A percentile compares a stretch with the other conserved stretches of the same genome.
Evolutionary conservation across 2,329 filamentous ascomycete species (phyloP).

Genomic region (Metarhizium brunneum): DNA sequence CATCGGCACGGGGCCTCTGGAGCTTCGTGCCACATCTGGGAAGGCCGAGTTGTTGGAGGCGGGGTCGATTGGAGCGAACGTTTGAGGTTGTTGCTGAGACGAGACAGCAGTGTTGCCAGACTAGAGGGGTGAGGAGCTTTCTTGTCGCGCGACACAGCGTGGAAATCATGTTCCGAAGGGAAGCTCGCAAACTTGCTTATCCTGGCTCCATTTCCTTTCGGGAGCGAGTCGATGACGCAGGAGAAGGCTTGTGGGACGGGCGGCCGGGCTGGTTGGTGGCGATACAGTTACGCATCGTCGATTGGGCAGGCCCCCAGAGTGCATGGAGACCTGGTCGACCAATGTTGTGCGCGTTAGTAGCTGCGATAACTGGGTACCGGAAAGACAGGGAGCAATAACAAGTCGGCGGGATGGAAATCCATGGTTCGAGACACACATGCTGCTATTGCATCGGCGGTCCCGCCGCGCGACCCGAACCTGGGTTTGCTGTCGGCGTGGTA

Average conservation of each 20-base stretch:
- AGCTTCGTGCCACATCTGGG: too few relatives aligned
- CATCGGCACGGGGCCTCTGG: too few relatives aligned
- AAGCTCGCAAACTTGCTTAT: background rate
- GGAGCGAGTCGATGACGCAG: background rate
- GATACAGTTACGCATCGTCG: background rate
- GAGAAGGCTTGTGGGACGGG: background rate
- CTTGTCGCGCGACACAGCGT: background rate
- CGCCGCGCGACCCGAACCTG: background rate
- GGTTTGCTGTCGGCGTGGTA: background rate
- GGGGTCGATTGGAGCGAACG: too few relatives aligned
- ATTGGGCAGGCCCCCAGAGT: background rate
- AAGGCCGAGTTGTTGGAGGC: too few relatives aligned
- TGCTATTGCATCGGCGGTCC: background rate
- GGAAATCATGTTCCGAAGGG: background rate
- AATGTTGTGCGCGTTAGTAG: background rate
- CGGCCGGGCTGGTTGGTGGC: background rate
- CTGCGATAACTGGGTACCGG: background rate
- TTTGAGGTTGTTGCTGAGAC: too few relatives aligned
- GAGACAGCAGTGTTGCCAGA: too few relatives aligned
- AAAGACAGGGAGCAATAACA: too few relatives aligned
- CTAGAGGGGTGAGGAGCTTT: too few relatives aligned
- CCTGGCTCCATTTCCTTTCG: background rate
- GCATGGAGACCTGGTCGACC: background rate
- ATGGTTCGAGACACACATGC: background rate
- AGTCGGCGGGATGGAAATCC: background rate